Conservation (phyloP, 2,329 filamentous ascomycete genomes). For the Aschersonia sp. region DNA sequence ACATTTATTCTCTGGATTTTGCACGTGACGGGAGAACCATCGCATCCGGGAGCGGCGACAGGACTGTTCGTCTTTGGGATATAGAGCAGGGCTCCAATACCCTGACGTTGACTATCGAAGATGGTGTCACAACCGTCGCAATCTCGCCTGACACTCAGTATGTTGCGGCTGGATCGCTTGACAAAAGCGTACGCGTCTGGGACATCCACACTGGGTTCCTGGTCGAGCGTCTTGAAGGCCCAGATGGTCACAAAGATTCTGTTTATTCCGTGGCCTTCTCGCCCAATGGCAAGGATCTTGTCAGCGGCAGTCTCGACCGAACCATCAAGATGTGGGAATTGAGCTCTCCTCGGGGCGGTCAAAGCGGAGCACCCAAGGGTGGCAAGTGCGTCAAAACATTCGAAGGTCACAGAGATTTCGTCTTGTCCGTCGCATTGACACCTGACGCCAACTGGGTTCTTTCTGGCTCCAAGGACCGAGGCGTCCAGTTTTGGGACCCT, state of each 20-base stretch:
- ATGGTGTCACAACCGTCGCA: constrained; percentile 92
- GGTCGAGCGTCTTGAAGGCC: constrained; percentile 81
- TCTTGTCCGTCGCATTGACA: constrained; percentile 86
- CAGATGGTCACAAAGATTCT: constrained; percentile 90
- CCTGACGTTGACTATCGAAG: constrained; percentile 80
- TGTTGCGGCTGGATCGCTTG: constrained; percentile 85
- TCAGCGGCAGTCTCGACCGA: constrained; percentile 90
- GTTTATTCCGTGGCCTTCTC: constrained; percentile 96
- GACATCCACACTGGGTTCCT: constrained; percentile 76
- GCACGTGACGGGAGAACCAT: constrained; percentile 87
- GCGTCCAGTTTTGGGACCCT: constrained; percentile 98
- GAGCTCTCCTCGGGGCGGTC: constrained; percentile 52
- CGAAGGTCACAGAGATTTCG: constrained; percentile 95
- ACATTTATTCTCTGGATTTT: constrained; percentile 95
- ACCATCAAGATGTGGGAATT: constrained; percentile 99
- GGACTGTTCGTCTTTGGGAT: constrained; percentile 93
- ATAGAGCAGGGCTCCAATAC: constrained; percentile 73
- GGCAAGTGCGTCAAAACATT: constrained; percentile 95
- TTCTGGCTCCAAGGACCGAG: constrained; percentile 91
- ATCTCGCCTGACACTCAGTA: constrained; percentile 92
- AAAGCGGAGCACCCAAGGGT: constrained; percentile 57
- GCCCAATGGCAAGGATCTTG: constrained; percentile 80
- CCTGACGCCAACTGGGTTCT: constrained; percentile 93
- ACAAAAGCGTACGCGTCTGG: constrained; percentile 97
- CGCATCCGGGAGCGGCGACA: constrained; percentile 86